These are phyloP conservation scores for Sesbania bispinosa DNA, from an alignment of 306 rosid genomes.

Conservation along the genomic window DNA sequence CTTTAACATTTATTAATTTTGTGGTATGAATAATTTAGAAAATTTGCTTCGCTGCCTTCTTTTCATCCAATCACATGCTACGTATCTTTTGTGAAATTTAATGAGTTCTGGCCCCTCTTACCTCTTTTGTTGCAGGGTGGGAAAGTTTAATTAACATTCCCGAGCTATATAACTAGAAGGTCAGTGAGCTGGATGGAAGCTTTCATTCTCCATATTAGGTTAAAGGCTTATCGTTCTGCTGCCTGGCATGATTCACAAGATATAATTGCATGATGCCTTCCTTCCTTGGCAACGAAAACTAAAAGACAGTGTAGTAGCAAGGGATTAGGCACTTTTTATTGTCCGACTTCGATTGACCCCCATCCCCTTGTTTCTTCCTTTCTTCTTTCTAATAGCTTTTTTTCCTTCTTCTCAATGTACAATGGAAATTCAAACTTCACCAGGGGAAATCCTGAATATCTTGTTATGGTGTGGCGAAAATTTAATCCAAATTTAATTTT, in stretches of 20 bases:
- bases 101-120: background rate
- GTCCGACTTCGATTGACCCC: slow-evolving; percentile 27
- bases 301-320: slow-evolving; percentile 7
- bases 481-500: slow-evolving; percentile 1
- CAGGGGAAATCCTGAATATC: slow-evolving; percentile 18
- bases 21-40: background rate
- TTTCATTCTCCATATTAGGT: slow-evolving; percentile 19
- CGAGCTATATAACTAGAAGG: background rate
- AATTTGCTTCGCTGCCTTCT: background rate
- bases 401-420: slow-evolving; percentile 4
- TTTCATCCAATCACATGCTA: background rate
- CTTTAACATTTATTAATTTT: background rate
- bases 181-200: slow-evolving; percentile 21
- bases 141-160: slow-evolving; percentile 20
- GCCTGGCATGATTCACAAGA: slow-evolving; percentile 25
- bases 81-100: background rate
- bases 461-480: slow-evolving; percentile 3
- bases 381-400: background rate
- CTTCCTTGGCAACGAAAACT: slow-evolving; percentile 24
- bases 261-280: slow-evolving; percentile 14
- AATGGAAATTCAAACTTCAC: slow-evolving; percentile 23
- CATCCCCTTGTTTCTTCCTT: background rate
- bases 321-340: slow-evolving; percentile 21
- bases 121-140: slow-evolving; percentile 38
- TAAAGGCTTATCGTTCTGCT: slow-evolving; percentile 25